Percentiles rank a stretch among this genome's conserved stretches.
These are phyloP conservation scores for Hyaloscypha finlandica DNA, from an alignment of 495 filamentous ascomycete species.

Conservation along the genomic window DNA sequence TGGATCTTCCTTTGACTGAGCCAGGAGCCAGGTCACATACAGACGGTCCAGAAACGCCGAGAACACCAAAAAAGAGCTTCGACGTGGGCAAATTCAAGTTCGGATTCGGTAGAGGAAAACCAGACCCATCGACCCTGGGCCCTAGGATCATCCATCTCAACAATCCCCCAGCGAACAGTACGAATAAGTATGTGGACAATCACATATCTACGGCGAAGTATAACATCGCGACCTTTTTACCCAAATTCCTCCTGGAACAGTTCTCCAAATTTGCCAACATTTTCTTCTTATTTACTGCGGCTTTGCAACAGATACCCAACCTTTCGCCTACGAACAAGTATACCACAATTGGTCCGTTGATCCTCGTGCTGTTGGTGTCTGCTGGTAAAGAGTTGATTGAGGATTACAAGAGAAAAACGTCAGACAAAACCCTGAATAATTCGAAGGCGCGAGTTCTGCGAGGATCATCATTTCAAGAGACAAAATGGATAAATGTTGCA, in stretches of 20 bases:
- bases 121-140: constrained; percentile 86
- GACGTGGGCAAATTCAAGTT: constrained; percentile 83
- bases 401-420: constrained; percentile 86
- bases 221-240: constrained; percentile 91
- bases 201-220: constrained; percentile 98
- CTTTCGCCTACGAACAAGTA: constrained; percentile 93
- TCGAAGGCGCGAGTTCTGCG: constrained; percentile 83
- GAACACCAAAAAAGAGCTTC: constrained; percentile 55
- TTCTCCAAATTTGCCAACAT: constrained; percentile 99
- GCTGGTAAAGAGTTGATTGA: constrained; percentile 94
- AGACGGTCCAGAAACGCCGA: constrained; percentile 36
- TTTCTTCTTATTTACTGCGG: constrained; percentile 98
- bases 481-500: constrained; percentile 89
- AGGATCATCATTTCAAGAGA: constrained; percentile 82
- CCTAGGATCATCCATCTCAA: constrained; percentile 95
- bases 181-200: constrained; percentile 90
- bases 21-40: constrained; percentile 44
- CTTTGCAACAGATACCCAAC: constrained; percentile 91
- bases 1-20: constrained; percentile 95
- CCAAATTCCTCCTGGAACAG: constrained; percentile 98
- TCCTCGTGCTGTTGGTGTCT: constrained; percentile 87
- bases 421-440: constrained; percentile 85
- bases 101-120: constrained; percentile 83
- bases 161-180: constrained; percentile 90
- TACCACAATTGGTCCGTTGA: constrained; percentile 92